Conservation (phyloP, 495 filamentous ascomycete genomes). For the Friedmanniomyces simplex region DNA sequence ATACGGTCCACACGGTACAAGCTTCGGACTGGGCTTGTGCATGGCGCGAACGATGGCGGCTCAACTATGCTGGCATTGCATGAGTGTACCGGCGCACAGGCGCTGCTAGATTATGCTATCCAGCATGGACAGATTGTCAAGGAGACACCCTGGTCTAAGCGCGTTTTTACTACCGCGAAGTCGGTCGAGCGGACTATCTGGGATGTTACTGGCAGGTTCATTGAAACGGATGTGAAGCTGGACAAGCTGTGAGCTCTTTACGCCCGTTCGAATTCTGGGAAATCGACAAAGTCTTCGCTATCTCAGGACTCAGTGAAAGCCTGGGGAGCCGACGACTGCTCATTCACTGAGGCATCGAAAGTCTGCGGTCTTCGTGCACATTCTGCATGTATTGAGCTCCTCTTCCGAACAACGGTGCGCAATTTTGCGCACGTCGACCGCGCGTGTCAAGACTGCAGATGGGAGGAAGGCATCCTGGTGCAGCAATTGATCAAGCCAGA, state of each 20-base stretch:
- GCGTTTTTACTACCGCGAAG: constrained; percentile 1
- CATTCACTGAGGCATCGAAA: no score
- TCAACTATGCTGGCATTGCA: constrained; percentile 1
- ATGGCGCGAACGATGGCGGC: background rate
- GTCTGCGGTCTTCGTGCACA: no score
- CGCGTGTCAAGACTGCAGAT: no score
- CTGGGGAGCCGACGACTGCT: no score
- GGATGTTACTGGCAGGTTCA: constrained; percentile 7
- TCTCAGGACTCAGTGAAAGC: no score
- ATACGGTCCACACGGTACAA: constrained; percentile 6
- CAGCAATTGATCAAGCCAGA: no score
- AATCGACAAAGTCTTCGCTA: no score
- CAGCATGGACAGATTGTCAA: constrained; percentile 3
- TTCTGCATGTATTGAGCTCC: no score
- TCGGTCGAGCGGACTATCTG: constrained; percentile 8
- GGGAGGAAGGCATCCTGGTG: no score
- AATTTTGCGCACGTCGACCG: no score
- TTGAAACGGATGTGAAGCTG: background rate
- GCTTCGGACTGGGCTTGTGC: background rate
- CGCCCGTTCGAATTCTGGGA: no score
- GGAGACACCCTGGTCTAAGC: constrained; percentile 10
- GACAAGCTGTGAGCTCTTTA: constrained; percentile 1
- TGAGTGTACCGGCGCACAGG: constrained; percentile 1
- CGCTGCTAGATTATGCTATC: constrained; percentile 10
- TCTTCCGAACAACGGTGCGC: no score